Conservation (phyloP, 805 yeast genomes). For the Ogataea allantospora region DNA sequence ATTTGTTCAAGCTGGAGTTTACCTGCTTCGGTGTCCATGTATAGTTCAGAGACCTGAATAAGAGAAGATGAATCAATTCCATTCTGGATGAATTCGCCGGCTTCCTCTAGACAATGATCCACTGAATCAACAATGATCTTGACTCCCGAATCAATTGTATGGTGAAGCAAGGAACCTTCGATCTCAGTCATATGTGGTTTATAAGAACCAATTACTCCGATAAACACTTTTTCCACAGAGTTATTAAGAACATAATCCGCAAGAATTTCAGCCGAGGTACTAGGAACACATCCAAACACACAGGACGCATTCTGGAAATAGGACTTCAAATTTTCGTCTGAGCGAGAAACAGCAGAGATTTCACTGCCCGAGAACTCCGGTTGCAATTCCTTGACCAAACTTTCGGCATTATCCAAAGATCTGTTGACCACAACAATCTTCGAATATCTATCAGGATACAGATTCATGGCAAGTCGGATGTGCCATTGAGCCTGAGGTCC, state of each 20-base stretch:
- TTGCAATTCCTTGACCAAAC: conserved; percentile 30
- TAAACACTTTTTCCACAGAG: conserved; percentile 34
- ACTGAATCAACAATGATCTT: conserved; percentile 59
- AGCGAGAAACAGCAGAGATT: conserved; percentile 21
- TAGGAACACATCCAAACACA: conserved; percentile 61
- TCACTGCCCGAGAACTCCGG: conserved; percentile 33
- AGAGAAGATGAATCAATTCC: conserved; percentile 39
- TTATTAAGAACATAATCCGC: conserved; percentile 31
- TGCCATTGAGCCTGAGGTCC: conserved; percentile 72
- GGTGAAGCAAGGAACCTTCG: conserved; percentile 42
- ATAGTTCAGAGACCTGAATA: conserved; percentile 46
- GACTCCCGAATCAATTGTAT: conserved; percentile 35
- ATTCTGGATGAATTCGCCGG: conserved; percentile 61
- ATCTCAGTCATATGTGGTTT: conserved; percentile 67
- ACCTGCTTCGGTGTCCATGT: conserved; percentile 9
- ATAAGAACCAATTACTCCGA: conserved; percentile 64
- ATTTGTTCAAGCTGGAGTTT: conserved; percentile 16
- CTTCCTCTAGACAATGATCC: conserved; percentile 54
- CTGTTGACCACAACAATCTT: conserved; percentile 49
- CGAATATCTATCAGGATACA: conserved; percentile 38
- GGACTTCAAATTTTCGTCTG: conserved; percentile 16
- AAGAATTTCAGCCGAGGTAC: conserved; percentile 46
- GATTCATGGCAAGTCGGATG: conserved; percentile 39
- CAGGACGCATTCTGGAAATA: conserved; percentile 42
- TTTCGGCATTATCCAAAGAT: conserved; percentile 38